Base-by-base conservation (phyloP, 495 filamentous ascomycete species). In the Achaetomiella virescens region DNA sequence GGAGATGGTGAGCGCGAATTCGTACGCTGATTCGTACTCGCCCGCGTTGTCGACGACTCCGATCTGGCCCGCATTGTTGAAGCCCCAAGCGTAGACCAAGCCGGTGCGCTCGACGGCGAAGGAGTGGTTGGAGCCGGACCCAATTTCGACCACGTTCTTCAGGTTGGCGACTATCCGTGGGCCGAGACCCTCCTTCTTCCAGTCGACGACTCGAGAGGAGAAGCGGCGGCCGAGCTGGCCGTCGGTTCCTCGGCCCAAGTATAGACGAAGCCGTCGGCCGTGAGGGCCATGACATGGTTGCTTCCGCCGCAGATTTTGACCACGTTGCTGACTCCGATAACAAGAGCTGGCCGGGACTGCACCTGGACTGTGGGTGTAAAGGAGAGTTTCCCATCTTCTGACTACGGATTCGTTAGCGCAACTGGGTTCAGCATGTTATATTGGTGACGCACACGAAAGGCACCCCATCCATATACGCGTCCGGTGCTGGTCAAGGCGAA, bases 31-130 rank as follows among this genome's bases (percentile, higher is more conserved):
- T 69, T 88, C 84, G 58, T 85, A 79, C 42, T 75, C 70, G 21
- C 68, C 61, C 8, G 83, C 83, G 15, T 81, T 66, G 85, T 88
- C 66, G 12, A 42, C 24, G 46, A 44, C 54, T 11, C 54, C 54
- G 11, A 44, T 35, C 9, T 91, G 85, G 29, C 86, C 84, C 63
- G 85, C 93, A 62, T 84, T 87, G 70, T 96, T 96, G 40, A 89
- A 68, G 10, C 90, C 90, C 89, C 90, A 96, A 1, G 85, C 73
- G 73, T 81, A 93, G 47, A 91, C 83, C 25, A 82, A 76, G 22
- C 81, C 84, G n/a, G 81, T 75, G 17, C 78, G 72, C 62, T 85
- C 80, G 52, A 92, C 80, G 47, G 90, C 90, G 52, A 95, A 87
- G 48, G 77, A 81, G 65, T 88, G 84, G 61, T 85, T 83, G 15